Percentiles rank a stretch among this genome's conserved stretches.
These are phyloP conservation scores for Cercospora nicotianae DNA, from an alignment of 2,329 filamentous ascomycete species.

Conservation along the genomic window DNA sequence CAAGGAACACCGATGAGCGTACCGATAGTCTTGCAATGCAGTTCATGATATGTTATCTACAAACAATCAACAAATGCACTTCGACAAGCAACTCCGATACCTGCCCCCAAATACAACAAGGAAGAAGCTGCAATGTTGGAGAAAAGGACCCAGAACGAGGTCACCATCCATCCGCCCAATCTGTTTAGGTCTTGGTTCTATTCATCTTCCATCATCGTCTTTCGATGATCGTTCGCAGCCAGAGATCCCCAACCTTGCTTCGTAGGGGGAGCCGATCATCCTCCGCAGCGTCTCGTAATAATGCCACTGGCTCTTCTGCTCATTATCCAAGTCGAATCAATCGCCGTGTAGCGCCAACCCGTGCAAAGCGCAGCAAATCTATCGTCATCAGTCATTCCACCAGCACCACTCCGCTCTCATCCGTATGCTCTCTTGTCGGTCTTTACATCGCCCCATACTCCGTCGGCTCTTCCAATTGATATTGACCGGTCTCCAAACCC, in stretches of 20 bases:
- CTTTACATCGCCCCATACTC: slow-evolving; percentile 41
- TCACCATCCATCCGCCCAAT: background rate
- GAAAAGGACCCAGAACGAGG: background rate
- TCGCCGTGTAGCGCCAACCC: background rate
- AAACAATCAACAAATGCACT: background rate
- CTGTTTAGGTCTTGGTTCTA: background rate
- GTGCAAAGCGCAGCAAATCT: background rate
- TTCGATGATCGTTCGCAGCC: background rate
- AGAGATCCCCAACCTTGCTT: background rate
- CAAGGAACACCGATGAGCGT: too few relatives aligned
- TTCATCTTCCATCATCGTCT: background rate
- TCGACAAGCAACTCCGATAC: background rate
- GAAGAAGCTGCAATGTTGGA: background rate
- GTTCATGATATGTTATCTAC: background rate
- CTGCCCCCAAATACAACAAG: background rate
- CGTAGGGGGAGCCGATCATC: background rate
- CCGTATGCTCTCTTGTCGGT: background rate
- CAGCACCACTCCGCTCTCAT: background rate
- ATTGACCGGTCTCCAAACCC: slow-evolving; percentile 56
- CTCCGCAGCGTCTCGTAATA: background rate
- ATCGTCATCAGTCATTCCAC: background rate
- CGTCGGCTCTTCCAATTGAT: slow-evolving; percentile 48
- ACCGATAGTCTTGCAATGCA: background rate
- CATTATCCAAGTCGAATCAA: background rate
- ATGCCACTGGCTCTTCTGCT: background rate